These are phyloP conservation scores for Gastrolobium bilobum DNA, from an alignment of 306 rosid species.

Conservation along the genomic window DNA sequence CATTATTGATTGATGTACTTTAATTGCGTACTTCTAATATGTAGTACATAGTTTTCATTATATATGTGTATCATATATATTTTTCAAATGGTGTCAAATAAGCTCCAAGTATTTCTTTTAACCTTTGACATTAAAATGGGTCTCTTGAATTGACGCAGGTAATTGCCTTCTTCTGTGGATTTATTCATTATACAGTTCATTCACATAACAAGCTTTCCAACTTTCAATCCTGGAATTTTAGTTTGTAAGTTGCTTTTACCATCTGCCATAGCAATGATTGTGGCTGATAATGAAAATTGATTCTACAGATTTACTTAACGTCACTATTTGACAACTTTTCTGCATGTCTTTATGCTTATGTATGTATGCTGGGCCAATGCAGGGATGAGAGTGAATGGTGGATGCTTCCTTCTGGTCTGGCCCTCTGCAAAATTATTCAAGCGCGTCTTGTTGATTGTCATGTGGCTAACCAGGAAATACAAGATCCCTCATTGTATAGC, in stretches of 20 bases:
- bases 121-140: slow-evolving; percentile 19
- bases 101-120: slow-evolving; percentile 37
- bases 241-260: slow-evolving; percentile 67
- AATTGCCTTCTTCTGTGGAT: slow-evolving; percentile 88
- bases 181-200: slow-evolving; percentile 72
- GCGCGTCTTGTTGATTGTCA: slow-evolving; percentile 86
- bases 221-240: slow-evolving; percentile 91
- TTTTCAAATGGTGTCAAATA: not conserved
- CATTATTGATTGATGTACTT: slow-evolving; percentile 26
- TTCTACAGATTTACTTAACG: slow-evolving; percentile 1
- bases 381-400: slow-evolving; percentile 99
- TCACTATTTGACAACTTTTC: slow-evolving; percentile 36
- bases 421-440: slow-evolving; percentile 81
- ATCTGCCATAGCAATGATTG: not conserved
- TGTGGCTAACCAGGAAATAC: slow-evolving; percentile 94
- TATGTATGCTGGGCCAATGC: slow-evolving; percentile 44
- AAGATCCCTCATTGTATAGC: slow-evolving; percentile 89
- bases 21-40: not conserved
- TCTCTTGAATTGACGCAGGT: slow-evolving; percentile 60
- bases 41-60: not conserved
- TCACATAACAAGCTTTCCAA: slow-evolving; percentile 67
- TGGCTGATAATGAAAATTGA: slow-evolving; percentile 38
- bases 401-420: slow-evolving; percentile 91
- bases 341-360: not conserved
- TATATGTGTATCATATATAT: not conserved